A percentile compares a stretch with the other conserved stretches of the same genome.
Evolutionary conservation across 2,329 filamentous ascomycete genomes (phyloP).

Genomic region (Talaromyces sp.): DNA sequence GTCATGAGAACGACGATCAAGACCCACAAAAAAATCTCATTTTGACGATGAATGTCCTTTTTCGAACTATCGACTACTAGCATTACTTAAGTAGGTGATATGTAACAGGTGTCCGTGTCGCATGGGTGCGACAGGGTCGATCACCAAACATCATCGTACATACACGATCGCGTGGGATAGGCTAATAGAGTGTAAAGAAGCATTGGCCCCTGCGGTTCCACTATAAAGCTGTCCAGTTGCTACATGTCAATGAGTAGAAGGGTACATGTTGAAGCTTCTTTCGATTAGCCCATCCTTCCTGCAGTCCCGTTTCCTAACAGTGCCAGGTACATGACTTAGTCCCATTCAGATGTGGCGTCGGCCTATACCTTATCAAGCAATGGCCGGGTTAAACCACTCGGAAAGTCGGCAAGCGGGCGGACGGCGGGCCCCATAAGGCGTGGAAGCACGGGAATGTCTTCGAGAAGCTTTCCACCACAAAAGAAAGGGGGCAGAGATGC

Average conservation of each 20-base stretch:
- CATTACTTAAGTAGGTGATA: not conserved
- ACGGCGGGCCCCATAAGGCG: not conserved
- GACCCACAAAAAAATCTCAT: constrained; percentile 20
- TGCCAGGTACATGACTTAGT: not conserved
- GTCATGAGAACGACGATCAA: constrained; percentile 28
- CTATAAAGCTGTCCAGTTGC: not conserved
- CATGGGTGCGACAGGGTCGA: not conserved
- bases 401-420: not conserved
- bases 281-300: constrained; percentile 2
- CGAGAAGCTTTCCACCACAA: not conserved
- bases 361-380: not conserved
- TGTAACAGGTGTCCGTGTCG: not conserved
- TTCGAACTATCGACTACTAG: not conserved
- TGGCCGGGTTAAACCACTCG: not conserved
- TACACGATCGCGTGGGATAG: not conserved
- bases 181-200: not conserved
- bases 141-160: constrained; percentile 13
- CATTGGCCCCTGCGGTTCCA: not conserved
- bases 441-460: not conserved
- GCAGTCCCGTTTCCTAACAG: constrained; percentile 8
- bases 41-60: constrained; percentile 22
- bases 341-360: constrained; percentile 2
- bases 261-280: not conserved
- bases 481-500: too few relatives aligned
- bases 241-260: not conserved